phyloP scores from a whole-genome alignment of 2,329 filamentous ascomycete species.

The Botryotinia calthae region DNA sequence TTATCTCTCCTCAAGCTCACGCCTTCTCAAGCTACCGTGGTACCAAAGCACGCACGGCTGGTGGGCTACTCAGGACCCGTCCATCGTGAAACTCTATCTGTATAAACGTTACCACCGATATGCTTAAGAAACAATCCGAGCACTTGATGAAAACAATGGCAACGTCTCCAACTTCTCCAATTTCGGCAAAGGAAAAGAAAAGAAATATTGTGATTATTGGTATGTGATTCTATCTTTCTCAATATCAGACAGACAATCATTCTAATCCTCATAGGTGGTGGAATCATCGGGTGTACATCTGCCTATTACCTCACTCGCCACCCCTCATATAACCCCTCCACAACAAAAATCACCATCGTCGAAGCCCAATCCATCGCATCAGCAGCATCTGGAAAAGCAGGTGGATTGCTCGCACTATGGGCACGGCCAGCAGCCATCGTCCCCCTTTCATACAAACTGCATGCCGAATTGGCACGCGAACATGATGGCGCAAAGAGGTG shows the following conservation, averaged over 20 bases:
- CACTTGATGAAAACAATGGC: conserved; percentile 9
- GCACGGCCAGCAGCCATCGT: conserved; percentile 85
- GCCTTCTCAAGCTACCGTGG: too few species aligned
- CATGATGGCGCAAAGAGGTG: conserved; percentile 75
- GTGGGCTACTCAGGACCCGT: background rate
- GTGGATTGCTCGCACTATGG: conserved; percentile 86
- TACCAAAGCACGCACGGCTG: background rate
- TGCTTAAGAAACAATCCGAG: background rate
- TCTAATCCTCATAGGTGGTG: conserved; percentile 54
- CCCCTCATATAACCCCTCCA: conserved; percentile 69
- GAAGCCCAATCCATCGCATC: conserved; percentile 83
- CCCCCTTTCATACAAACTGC: conserved; percentile 78
- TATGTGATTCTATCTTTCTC: conserved; percentile 49
- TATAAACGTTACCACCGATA: background rate
- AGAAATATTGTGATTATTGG: conserved; percentile 39
- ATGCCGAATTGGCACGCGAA: conserved; percentile 79
- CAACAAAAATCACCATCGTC: conserved; percentile 78
- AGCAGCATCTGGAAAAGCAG: conserved; percentile 93
- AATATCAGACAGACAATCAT: conserved; percentile 42
- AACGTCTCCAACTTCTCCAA: background rate
- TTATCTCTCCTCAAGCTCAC: background rate
- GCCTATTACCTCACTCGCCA: conserved; percentile 91
- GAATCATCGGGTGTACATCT: conserved; percentile 87
- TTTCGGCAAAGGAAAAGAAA: background rate
- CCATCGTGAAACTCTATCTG: background rate